phyloP scores from a whole-genome alignment of 495 filamentous ascomycete species.

The Cercophora samala region DNA sequence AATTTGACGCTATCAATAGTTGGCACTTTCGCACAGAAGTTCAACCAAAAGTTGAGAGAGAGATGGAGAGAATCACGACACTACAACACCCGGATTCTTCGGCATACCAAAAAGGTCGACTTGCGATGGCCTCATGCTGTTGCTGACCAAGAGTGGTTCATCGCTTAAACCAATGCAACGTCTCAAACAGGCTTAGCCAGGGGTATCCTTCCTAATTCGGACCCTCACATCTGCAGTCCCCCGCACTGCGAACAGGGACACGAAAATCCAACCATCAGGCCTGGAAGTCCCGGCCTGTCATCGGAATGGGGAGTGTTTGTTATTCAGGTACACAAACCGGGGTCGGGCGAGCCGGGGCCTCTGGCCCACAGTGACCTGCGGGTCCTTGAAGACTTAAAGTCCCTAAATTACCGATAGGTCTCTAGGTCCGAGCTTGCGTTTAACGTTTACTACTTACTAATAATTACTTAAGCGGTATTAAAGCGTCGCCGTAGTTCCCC shows the following conservation, averaged over 20 bases:
- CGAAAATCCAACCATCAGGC: not conserved
- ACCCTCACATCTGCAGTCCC: conserved; percentile 13
- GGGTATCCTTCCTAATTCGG: conserved; percentile 11
- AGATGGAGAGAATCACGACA: not conserved
- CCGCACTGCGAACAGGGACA: conserved; percentile 3
- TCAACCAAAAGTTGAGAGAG: not conserved
- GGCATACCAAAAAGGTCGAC: not conserved
- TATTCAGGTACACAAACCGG: no score
- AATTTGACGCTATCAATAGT: not conserved
- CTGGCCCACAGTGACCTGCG: no score
- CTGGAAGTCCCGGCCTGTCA: not conserved
- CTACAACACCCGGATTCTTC: not conserved
- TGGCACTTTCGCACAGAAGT: not conserved
- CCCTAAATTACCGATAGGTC: no score
- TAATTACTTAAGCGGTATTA: no score
- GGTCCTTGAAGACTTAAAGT: no score
- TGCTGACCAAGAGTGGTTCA: not conserved
- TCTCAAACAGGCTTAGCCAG: conserved; percentile 25
- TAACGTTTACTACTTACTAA: no score
- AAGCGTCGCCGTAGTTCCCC: no score
- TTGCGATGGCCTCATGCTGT: not conserved
- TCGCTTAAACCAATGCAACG: conserved; percentile 10
- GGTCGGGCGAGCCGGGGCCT: no score
- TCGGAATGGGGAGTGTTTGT: not conserved
- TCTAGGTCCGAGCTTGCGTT: no score